Conservation (phyloP, 148 eudicot genomes). For the Mesembryanthemum crystallinum region DNA sequence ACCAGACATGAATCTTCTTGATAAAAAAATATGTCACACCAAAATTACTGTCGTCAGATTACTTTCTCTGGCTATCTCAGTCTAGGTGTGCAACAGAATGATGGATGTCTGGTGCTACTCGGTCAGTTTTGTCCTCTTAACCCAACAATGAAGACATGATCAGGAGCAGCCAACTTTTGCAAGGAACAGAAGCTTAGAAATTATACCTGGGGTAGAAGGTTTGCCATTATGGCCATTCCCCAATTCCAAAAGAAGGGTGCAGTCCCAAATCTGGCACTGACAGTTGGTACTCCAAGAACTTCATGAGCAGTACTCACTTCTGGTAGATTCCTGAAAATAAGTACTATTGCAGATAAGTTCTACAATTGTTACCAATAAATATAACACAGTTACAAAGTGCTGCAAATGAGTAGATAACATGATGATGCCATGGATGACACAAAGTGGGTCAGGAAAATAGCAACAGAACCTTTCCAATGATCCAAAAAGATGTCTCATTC, state of each 20-base stretch:
- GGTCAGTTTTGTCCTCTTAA: neutral
- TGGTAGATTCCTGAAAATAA: slow-evolving; percentile 72
- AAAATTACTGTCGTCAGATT: neutral
- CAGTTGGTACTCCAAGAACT: slow-evolving; percentile 78
- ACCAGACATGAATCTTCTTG: neutral
- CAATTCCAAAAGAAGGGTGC: slow-evolving; percentile 97
- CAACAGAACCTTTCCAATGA: neutral
- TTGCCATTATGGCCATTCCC: slow-evolving; percentile 83
- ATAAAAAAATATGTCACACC: neutral
- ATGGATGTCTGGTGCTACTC: neutral
- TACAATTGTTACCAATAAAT: neutral
- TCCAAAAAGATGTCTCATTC: neutral
- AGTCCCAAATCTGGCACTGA: slow-evolving; percentile 97
- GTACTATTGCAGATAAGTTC: neutral
- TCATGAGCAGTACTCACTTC: slow-evolving; percentile 85
- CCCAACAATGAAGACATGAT: neutral
- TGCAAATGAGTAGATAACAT: neutral
- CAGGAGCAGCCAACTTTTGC: slow-evolving; percentile 1
- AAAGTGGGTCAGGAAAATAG: neutral
- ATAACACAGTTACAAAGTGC: neutral
- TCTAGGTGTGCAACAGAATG: neutral
- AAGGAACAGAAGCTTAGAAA: slow-evolving; percentile 4
- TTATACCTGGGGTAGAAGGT: slow-evolving; percentile 70
- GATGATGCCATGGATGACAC: neutral
- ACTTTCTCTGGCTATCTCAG: neutral